phyloP scores from a whole-genome alignment of 371 early-diverging fungal species.

The Basidiobolus meristosporus region DNA sequence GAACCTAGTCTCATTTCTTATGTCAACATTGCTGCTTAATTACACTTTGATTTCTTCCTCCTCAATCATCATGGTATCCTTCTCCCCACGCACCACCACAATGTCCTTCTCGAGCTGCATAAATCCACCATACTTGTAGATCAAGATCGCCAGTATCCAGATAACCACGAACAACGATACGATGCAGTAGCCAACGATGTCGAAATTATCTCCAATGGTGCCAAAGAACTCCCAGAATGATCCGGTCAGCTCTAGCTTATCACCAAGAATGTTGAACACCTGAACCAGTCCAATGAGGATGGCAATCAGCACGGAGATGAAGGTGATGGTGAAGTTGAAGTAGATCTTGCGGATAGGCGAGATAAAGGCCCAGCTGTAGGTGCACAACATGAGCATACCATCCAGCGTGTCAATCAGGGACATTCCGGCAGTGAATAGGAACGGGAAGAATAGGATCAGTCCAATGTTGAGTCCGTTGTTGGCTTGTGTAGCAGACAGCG shows the following conservation, averaged over 20 bases:
- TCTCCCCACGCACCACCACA: not conserved
- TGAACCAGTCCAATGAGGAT: slow-evolving; percentile 29
- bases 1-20: too few relatives aligned
- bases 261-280: slow-evolving; percentile 21
- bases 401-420: slow-evolving; percentile 40
- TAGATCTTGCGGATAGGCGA: slow-evolving; percentile 35
- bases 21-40: not conserved
- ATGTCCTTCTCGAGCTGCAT: slow-evolving; percentile 15
- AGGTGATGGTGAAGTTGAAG: slow-evolving; percentile 39
- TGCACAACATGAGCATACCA: slow-evolving; percentile 35
- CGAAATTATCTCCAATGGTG: slow-evolving; percentile 22
- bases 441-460: slow-evolving; percentile 31
- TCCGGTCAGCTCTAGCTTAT: slow-evolving; percentile 19
- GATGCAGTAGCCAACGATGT: slow-evolving; percentile 27
- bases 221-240: slow-evolving; percentile 33
- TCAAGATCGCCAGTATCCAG: slow-evolving; percentile 18
- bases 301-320: slow-evolving; percentile 32
- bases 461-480: slow-evolving; percentile 21
- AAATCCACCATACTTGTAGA: slow-evolving; percentile 18
- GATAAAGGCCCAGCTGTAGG: slow-evolving; percentile 39
- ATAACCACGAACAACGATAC: slow-evolving; percentile 22
- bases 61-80: not conserved
- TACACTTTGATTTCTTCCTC: not conserved
- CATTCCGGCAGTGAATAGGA: slow-evolving; percentile 48
- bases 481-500: slow-evolving; percentile 27